Evolutionary conservation across 441 rosid species (phyloP).

Genomic region (Pelargonium citronellum): DNA sequence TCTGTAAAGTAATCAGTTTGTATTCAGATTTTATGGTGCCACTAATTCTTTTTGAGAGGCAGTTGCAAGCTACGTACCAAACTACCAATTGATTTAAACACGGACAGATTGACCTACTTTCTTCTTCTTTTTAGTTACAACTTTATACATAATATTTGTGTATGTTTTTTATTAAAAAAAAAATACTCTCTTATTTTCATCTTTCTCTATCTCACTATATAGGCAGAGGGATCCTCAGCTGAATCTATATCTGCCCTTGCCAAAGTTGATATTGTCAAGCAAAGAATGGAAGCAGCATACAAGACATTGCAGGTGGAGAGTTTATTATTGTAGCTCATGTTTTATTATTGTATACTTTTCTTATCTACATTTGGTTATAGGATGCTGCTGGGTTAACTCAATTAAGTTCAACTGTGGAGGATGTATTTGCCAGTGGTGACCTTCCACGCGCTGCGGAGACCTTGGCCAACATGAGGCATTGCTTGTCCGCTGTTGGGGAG

Average conservation of each 20-base stretch:
- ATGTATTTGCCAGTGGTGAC: constrained; percentile 94
- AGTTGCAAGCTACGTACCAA: not conserved
- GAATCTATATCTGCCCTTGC: constrained; percentile 90
- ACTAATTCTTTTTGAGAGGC: not conserved
- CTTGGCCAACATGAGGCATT: constrained; percentile 97
- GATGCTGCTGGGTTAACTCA: constrained; percentile 98
- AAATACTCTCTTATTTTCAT: no score
- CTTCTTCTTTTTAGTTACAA: not conserved
- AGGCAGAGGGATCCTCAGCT: constrained; percentile 97
- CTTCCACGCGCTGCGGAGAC: constrained; percentile 99
- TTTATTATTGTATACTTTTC: no score
- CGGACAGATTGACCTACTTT: not conserved
- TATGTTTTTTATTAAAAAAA: not conserved
- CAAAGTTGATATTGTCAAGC: constrained; percentile 90
- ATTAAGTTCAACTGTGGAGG: constrained; percentile 96
- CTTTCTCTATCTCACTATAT: not conserved
- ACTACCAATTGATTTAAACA: no score
- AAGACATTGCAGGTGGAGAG: constrained; percentile 73
- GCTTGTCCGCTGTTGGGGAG: constrained; percentile 98
- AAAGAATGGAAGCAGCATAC: constrained; percentile 95
- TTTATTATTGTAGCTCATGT: not conserved
- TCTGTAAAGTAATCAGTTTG: not conserved
- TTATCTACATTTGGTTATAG: constrained; percentile 30
- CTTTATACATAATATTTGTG: not conserved
- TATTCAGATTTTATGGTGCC: not conserved